These are phyloP conservation scores for Cercospora berteroae DNA, from an alignment of 2,329 filamentous ascomycete genomes.

Conservation along the genomic window DNA sequence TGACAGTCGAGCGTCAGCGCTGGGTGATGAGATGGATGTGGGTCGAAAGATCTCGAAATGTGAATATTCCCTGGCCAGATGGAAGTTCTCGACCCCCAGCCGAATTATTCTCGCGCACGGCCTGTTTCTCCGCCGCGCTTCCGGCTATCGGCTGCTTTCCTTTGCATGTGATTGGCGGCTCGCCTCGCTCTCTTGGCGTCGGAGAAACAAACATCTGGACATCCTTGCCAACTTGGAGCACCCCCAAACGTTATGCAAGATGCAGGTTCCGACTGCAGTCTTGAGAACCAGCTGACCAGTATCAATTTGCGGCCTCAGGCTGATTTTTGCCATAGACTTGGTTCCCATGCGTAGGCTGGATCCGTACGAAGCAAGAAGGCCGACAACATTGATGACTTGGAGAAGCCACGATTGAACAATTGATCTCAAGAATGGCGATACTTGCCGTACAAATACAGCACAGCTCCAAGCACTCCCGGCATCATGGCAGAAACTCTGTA, in stretches of 20 bases:
- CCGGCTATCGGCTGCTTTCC: slow-evolving; percentile 1
- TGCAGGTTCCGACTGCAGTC: neutral
- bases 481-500: neutral
- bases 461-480: neutral
- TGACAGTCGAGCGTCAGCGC: neutral
- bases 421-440: neutral
- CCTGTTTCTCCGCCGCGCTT: slow-evolving; percentile 6
- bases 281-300: neutral
- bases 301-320: neutral
- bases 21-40: neutral
- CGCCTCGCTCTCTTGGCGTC: neutral
- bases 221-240: neutral
- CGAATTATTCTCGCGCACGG: slow-evolving; percentile 8
- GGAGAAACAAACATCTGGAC: neutral
- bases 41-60: neutral
- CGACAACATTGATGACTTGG: neutral
- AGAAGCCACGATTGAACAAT: neutral
- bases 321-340: neutral
- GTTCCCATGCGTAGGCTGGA: neutral
- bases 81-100: neutral
- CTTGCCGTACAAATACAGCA: neutral
- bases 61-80: slow-evolving; percentile 1
- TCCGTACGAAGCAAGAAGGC: neutral
- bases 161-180: neutral
- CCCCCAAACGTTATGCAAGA: neutral